Conservation (phyloP, 768 basidiomycete genomes). For the Fomitopsis serialis region DNA sequence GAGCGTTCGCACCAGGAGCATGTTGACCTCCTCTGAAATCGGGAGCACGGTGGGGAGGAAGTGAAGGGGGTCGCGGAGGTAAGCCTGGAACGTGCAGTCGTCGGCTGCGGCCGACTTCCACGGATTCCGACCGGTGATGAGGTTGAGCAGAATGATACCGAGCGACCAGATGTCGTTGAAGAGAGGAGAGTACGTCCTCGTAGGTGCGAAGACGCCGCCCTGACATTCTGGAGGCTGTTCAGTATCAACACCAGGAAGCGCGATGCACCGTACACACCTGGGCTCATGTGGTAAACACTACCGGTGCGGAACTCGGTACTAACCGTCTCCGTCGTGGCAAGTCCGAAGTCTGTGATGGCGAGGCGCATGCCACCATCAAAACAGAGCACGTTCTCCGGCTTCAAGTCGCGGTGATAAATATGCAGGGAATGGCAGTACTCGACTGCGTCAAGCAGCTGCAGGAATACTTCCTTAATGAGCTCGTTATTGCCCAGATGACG, state of each 20-base stretch:
- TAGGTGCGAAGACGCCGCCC: conserved; percentile 52
- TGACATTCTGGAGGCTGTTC: conserved; percentile 88
- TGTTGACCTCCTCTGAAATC: conserved; percentile 31
- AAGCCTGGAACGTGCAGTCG: conserved; percentile 79
- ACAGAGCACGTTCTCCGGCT: conserved; percentile 92
- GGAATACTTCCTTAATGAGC: conserved; percentile 26
- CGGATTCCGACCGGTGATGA: conserved; percentile 42
- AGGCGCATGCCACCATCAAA: conserved; percentile 34
- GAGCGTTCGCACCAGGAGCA: conserved; percentile 26
- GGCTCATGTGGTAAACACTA: conserved; percentile 18
- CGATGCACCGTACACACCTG: conserved; percentile 12
- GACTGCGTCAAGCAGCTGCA: conserved; percentile 50
- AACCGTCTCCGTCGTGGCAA: conserved; percentile 15
- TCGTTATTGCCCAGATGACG: conserved; percentile 3
- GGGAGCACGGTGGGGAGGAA: conserved; percentile 66
- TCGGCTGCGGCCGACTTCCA: conserved; percentile 36
- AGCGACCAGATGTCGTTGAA: conserved; percentile 25
- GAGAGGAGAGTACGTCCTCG: conserved; percentile 20
- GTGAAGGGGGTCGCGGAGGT: conserved; percentile 64
- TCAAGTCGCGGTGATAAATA: conserved; percentile 96
- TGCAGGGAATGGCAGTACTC: conserved; percentile 42
- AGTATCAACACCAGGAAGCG: no score
- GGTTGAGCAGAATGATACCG: conserved; percentile 42
- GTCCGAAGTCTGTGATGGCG: conserved; percentile 41
- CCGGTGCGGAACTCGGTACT: conserved; percentile 17